Percentiles rank a stretch among this genome's conserved stretches.
Evolutionary conservation across 208 protist genomes (phyloP).

Genomic region (Trichomonas gallinae): DNA sequence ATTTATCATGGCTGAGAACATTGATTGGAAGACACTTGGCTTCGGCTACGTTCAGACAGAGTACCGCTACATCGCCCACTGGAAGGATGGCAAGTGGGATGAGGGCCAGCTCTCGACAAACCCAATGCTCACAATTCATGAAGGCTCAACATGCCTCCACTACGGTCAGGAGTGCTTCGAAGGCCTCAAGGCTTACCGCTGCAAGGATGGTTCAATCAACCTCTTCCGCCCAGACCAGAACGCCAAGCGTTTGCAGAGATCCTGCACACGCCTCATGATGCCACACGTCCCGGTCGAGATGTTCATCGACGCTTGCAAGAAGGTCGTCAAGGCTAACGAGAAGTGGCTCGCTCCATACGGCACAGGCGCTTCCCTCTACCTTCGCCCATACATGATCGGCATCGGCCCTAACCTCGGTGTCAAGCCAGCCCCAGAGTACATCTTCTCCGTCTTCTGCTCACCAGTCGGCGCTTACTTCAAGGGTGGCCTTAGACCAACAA

Average conservation of each 20-base stretch:
- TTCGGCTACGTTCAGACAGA: not conserved
- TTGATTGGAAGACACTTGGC: not conserved
- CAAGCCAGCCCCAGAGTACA: not conserved
- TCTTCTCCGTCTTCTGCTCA: conserved; percentile 71
- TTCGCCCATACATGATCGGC: conserved; percentile 83
- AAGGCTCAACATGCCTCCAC: not conserved
- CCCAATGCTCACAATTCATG: not conserved
- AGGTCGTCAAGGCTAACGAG: conserved; percentile 69
- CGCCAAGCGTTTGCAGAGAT: conserved; percentile 63
- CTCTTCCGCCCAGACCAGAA: conserved; percentile 89
- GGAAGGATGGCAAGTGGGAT: not conserved
- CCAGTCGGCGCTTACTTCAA: conserved; percentile 92
- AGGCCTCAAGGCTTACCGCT: conserved; percentile 89
- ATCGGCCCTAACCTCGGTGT: conserved; percentile 44
- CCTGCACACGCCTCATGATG: conserved; percentile 63
- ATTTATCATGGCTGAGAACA: not conserved
- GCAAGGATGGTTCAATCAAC: conserved; percentile 57
- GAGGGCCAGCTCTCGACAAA: not conserved
- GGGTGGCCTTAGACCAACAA: conserved; percentile 52
- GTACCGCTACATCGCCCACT: not conserved
- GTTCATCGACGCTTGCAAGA: conserved; percentile 65
- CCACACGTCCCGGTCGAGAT: conserved; percentile 63
- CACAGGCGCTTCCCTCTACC: conserved; percentile 84
- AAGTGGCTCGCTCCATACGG: conserved; percentile 68
- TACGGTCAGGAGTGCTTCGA: conserved; percentile 57